These are phyloP conservation scores for Protomyces macrosporus DNA, from an alignment of 1,139 yeast genomes.

Conservation along the genomic window DNA sequence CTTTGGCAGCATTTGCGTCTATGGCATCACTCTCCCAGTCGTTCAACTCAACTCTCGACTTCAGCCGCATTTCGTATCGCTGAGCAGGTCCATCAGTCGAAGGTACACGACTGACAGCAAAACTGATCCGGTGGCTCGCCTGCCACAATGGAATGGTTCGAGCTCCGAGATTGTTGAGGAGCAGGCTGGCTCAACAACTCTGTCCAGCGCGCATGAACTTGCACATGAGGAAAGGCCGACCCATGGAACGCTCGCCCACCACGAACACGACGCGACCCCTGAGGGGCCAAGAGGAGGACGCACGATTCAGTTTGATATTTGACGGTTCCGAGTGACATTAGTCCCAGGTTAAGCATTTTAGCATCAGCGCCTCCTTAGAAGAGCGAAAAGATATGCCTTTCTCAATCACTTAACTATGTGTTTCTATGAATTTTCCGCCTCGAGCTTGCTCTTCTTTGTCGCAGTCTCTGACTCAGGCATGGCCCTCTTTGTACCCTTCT, in stretches of 20 bases:
- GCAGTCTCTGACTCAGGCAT: not conserved
- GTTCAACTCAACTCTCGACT: slow-evolving; percentile 19
- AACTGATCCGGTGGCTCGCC: not conserved
- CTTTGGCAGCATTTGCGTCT: slow-evolving; percentile 36
- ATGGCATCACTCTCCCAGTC: slow-evolving; percentile 37
- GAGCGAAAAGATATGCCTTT: not conserved
- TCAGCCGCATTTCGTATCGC: not conserved
- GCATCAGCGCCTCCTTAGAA: too few species aligned
- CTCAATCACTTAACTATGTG: not conserved
- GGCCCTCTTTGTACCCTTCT: slow-evolving; percentile 21
- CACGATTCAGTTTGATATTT: too few species aligned
- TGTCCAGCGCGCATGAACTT: not conserved
- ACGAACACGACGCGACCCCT: not conserved
- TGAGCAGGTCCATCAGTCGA: not conserved
- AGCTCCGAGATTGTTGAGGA: too few species aligned
- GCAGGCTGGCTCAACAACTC: too few species aligned
- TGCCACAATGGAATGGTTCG: not conserved
- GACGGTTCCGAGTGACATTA: too few species aligned
- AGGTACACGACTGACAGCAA: not conserved
- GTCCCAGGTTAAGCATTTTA: too few species aligned
- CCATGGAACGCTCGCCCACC: not conserved
- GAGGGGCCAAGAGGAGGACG: not conserved
- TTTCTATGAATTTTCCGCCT: not conserved
- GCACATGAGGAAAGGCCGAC: not conserved
- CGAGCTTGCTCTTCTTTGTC: not conserved